Percentiles rank a stretch among this genome's conserved stretches.
phyloP scores from a whole-genome alignment of 257 asterid species.

The Ilex asprella region DNA sequence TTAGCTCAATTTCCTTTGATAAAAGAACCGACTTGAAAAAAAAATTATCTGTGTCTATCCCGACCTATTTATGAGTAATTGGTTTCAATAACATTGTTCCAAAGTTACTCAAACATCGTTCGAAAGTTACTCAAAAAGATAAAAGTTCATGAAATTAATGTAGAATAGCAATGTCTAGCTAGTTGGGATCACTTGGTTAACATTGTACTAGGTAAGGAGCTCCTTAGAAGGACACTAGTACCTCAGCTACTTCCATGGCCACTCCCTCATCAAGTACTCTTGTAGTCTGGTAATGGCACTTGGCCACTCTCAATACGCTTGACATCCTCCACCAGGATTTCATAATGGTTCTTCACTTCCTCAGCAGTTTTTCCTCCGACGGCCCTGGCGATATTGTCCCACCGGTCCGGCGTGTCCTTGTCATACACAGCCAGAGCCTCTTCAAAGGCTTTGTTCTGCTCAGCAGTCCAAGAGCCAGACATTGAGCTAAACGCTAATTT shows the following conservation, averaged over 20 bases:
- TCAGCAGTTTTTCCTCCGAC: slow-evolving; percentile 31
- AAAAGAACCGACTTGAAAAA: too few relatives aligned
- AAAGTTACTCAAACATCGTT: too few relatives aligned
- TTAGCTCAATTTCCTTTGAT: too few relatives aligned
- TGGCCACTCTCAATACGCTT: slow-evolving; percentile 30
- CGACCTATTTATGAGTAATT: too few relatives aligned
- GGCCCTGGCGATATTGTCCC: slow-evolving; percentile 30
- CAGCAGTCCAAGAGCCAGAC: slow-evolving; percentile 24
- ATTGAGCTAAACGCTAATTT: slow-evolving; percentile 11
- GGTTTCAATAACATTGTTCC: too few relatives aligned
- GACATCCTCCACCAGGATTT: slow-evolving; percentile 35
- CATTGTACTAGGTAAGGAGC: too few relatives aligned
- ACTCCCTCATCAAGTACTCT: not conserved
- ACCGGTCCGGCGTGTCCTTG: slow-evolving; percentile 32
- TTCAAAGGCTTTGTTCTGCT: slow-evolving; percentile 39
- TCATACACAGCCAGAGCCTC: slow-evolving; percentile 29
- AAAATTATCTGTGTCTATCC: too few relatives aligned
- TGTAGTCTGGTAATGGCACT: slow-evolving; percentile 36
- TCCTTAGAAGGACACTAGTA: too few relatives aligned
- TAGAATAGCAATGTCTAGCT: too few relatives aligned
- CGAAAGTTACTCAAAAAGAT: too few relatives aligned
- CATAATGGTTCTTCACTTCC: slow-evolving; percentile 40
- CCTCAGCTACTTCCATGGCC: not conserved
- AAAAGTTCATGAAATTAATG: too few relatives aligned
- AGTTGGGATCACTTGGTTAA: too few relatives aligned